A percentile compares a stretch with the other conserved stretches of the same genome.
phyloP scores from a whole-genome alignment of 1,284 basidiomycete genomes.

The Tylopilus orsonianus region DNA sequence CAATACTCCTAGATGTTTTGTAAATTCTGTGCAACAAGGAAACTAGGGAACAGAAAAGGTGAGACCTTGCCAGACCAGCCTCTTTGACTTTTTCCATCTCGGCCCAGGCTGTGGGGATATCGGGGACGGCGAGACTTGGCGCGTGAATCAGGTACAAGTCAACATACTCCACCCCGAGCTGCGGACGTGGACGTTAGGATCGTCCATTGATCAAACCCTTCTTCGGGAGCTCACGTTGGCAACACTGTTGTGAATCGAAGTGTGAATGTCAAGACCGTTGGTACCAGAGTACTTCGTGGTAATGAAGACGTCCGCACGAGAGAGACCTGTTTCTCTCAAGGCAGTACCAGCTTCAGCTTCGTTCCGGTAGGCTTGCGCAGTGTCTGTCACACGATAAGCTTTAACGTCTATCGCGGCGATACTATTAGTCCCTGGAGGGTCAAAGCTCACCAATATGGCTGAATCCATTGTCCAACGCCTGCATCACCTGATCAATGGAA shows the following conservation, averaged over 20 bases:
- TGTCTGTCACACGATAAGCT: slow-evolving; percentile 35
- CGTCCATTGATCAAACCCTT: neutral
- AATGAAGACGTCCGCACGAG: slow-evolving; percentile 46
- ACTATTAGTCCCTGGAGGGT: neutral
- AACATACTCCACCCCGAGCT: slow-evolving; percentile 67
- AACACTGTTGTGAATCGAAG: slow-evolving; percentile 57
- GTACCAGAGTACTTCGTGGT: slow-evolving; percentile 63
- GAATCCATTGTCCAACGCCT: slow-evolving; percentile 54
- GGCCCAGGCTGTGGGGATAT: slow-evolving; percentile 61
- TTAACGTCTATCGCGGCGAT: too few species aligned
- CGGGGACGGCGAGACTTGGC: slow-evolving; percentile 47
- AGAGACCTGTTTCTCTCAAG: slow-evolving; percentile 46
- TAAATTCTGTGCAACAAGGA: neutral
- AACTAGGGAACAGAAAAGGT: slow-evolving; percentile 9
- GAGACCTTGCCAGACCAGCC: slow-evolving; percentile 55
- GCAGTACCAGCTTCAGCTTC: slow-evolving; percentile 50
- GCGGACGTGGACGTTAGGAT: slow-evolving; percentile 1
- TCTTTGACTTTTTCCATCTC: slow-evolving; percentile 59
- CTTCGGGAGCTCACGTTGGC: slow-evolving; percentile 44
- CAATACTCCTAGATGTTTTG: slow-evolving; percentile 54
- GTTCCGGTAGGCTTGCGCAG: slow-evolving; percentile 49
- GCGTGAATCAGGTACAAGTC: slow-evolving; percentile 73
- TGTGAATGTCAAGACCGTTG: slow-evolving; percentile 49
- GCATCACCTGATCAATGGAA: slow-evolving; percentile 49
- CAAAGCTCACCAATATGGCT: slow-evolving; percentile 45